Evolutionary conservation across 352 stramenopile species (phyloP).

Genomic region (Globisporangium yorkense): DNA sequence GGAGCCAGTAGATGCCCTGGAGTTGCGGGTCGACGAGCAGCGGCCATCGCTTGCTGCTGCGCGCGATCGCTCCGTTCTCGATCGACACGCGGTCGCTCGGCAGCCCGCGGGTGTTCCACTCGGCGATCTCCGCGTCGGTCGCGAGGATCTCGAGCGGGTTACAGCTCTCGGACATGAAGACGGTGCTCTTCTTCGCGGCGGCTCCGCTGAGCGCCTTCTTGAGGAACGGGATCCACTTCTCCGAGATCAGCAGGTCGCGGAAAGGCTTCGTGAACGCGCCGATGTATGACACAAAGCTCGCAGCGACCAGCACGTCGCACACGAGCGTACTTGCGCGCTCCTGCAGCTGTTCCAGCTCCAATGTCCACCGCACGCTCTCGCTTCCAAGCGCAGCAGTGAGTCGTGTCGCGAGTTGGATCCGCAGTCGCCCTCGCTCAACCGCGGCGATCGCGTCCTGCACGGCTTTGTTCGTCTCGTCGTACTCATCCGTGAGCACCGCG

Average conservation of each 20-base stretch:
- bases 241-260: slow-evolving; percentile 75
- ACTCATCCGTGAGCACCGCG: slow-evolving; percentile 66
- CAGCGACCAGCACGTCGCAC: slow-evolving; percentile 88
- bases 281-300: slow-evolving; percentile 92
- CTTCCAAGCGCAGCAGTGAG: slow-evolving; percentile 89
- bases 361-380: slow-evolving; percentile 90
- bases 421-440: slow-evolving; percentile 79
- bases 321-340: slow-evolving; percentile 71
- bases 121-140: slow-evolving; percentile 70
- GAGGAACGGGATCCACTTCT: slow-evolving; percentile 88
- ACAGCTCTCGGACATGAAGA: slow-evolving; percentile 25
- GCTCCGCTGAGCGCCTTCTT: slow-evolving; percentile 30
- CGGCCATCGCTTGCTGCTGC: slow-evolving; percentile 74
- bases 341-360: slow-evolving; percentile 79
- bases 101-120: slow-evolving; percentile 83
- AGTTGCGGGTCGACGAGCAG: slow-evolving; percentile 90
- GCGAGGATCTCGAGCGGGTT: slow-evolving; percentile 73
- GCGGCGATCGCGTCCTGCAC: slow-evolving; percentile 87
- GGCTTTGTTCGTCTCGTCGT: slow-evolving; percentile 83
- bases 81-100: slow-evolving; percentile 87
- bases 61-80: slow-evolving; percentile 89
- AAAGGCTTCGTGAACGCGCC: slow-evolving; percentile 93
- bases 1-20: slow-evolving; percentile 87
- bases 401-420: slow-evolving; percentile 90
- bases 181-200: neutral